Evolutionary conservation across 2,329 filamentous ascomycete genomes (phyloP), one percentile per base, ranked within the genome.

Genomic region (Akanthomyces uredinophilus): DNA sequence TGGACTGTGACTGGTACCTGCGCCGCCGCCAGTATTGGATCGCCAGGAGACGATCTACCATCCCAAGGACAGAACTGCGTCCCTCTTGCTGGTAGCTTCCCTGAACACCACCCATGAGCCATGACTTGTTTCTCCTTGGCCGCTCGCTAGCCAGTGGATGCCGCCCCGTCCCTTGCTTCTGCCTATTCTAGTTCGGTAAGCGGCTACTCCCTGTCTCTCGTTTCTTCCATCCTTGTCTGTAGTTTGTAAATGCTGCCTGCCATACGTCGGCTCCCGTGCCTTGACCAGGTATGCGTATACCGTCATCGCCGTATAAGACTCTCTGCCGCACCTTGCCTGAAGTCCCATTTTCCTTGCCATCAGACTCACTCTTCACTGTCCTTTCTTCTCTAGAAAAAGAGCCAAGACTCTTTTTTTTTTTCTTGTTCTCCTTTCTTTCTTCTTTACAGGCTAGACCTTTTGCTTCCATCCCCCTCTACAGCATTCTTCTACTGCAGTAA

Each of bases 381-480:
- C 27, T 56, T 65, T 58, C 39, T 56, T 60, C 50, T 24, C 35
- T 41, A 52, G 11, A 24, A 41, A 41, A 57, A 56, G 59, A 52
- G 58, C 56, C 22, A 43, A 24, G 16, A 29, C 11, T 47, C 35
- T 24, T 18, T 55, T 20, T 43, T 39, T 16, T n/a, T 39, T 39
- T 49, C 29, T 18, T 29, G 27, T 29, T 41, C 52, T 29, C 53
- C 24, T 37, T 65, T 64, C 61, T 62, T 69, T 66, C 68, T 64
- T 62, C 63, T 65, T 67, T 61, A 64, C 69, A 66, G 71, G 68
- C 69, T 76, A 73, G 74, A 70, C 77, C 76, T 76, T 76, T 69
- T 65, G 66, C 69, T 61, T 66, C 66, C 18, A n/a, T 67, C 68
- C 20, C 72, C 66, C 68, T 69, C 65, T 65, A 64, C 64, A 35